Evolutionary conservation across 495 filamentous ascomycete species (phyloP), one percentile per base, ranked within the genome.

Genomic region (Trichoderma gamsii): DNA sequence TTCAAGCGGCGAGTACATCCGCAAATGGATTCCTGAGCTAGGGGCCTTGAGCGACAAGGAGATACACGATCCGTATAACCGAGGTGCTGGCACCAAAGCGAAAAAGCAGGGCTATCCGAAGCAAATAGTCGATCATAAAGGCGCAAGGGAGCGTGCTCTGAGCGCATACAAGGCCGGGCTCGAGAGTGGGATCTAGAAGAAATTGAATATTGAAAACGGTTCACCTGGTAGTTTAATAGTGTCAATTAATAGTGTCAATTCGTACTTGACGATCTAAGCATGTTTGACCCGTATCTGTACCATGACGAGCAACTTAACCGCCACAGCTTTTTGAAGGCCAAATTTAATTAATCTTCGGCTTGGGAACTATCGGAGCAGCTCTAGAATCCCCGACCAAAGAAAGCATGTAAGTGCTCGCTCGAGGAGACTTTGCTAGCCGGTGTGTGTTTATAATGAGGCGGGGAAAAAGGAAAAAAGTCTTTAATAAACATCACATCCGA

Each of bases 281-380:
- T 96, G 90, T 96, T 81, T 84, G 87, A 84, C 91, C 92, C 89
- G 92, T 96, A 96, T 96, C 92, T 96, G 92, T 96, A 90, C 92
- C 87, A 85, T 84, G 81, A 88, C 82, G 84, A 83, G 86, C 82
- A 77, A 80, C 81, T 91, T 88, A 76, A 81, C 83, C 83, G 82
- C 83, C 82, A 89, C 87, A 87, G 92, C 92, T 94, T 92, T 91
- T 94, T 92, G 86, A 82, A 88, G 89, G 90, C 86, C 83, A 81
- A 38, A 27, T 43, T 43, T 63, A 84, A 63, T 85, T 74, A 69
- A 83, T 86, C 74, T 85, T 73, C 84, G 83, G 84, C 84, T 81
- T 67, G 78, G 74, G 71, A 71, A 73, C 83, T 83, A 85, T 82
- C 78, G 72, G 73, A 65, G 80, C 84, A 85, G 81, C 79, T 75